A percentile compares a stretch with the other conserved stretches of the same genome.
phyloP scores from a whole-genome alignment of 1,139 yeast genomes.

The Blastobotrys capitulatus region DNA sequence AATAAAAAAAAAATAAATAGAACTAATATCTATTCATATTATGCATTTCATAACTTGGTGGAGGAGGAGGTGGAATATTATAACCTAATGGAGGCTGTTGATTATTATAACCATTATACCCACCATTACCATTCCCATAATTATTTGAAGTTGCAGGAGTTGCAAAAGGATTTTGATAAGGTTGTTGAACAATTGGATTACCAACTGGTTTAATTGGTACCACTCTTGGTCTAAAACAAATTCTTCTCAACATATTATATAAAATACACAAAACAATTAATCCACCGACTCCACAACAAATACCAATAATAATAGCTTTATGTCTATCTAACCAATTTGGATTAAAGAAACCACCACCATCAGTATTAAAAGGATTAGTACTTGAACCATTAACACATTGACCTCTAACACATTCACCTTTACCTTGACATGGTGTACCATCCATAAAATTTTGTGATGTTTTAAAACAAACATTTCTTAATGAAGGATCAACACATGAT shows the following conservation, averaged over 20 bases:
- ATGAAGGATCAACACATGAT: constrained; percentile 28
- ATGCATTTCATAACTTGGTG: constrained; percentile 10
- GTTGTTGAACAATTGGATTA: background rate
- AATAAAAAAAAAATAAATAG: background rate
- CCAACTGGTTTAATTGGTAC: background rate
- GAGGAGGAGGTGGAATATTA: constrained; percentile 9
- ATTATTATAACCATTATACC: background rate
- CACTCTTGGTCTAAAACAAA: background rate
- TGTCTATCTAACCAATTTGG: constrained; percentile 24
- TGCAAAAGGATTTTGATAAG: constrained; percentile 10
- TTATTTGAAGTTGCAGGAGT: background rate
- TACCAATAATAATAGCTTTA: constrained; percentile 23
- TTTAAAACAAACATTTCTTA: constrained; percentile 27
- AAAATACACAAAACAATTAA: constrained; percentile 17
- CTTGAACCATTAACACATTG: constrained; percentile 23
- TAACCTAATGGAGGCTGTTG: background rate
- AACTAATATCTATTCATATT: constrained; percentile 4
- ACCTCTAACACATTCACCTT: constrained; percentile 33
- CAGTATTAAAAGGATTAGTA: constrained; percentile 9
- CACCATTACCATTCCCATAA: background rate
- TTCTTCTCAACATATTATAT: constrained; percentile 12
- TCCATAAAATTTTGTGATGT: constrained; percentile 34
- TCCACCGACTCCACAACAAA: constrained; percentile 26
- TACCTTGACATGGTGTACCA: constrained; percentile 35
- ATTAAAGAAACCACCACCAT: constrained; percentile 5